Base-by-base conservation (phyloP, 2,329 filamentous ascomycete species). In the Thielaviopsis punctulata region DNA sequence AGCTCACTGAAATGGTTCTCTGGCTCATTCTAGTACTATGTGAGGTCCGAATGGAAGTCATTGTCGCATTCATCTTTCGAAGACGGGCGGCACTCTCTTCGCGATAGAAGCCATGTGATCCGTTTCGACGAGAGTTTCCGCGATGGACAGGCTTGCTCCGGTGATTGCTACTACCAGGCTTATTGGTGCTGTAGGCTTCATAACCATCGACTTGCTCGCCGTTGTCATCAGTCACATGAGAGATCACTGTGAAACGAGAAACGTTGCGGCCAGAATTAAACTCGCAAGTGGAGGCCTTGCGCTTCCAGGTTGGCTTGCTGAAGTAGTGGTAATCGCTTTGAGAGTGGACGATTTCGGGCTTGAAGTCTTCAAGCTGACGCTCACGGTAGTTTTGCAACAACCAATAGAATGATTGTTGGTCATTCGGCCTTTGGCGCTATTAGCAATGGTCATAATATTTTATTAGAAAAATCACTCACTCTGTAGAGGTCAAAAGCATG, bases 341-440 rank as follows among this genome's bases (percentile, higher is more conserved):
- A 1, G 90, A 95, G 62, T 92, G 84, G n/a, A 78, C 78, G 52
- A 95, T 69, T 21, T 84, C 77, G 25, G 81, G 80, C 55, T 83
- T 83, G 62, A 92, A 96, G 61, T 95, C 86, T 63, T 96, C 89
- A 1, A 94, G 66, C 59, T 92, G 82, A 56, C 86, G 80, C 57
- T 94, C 81, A 45, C 86, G 78, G 63, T 95, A 93, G 63, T 82
- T 84, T 57, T 83, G 68, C 7, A 98, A 74, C 19, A 93, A 76
- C 66, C 80, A 84, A 65, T 96, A 98, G 65, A 96, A 95, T 58
- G 90, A 75, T 62, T 95, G 94, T 62, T 95, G 88, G 52, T 95
- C 86, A 57, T 94, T 96, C 4, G 77, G 72, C 57, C 84, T 90
- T 27, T n/a, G 47, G n/a, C 44, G 56, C 27, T 39, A 58, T 65